Base-by-base conservation (phyloP, 805 yeast genomes). In the Priceomyces carsonii region DNA sequence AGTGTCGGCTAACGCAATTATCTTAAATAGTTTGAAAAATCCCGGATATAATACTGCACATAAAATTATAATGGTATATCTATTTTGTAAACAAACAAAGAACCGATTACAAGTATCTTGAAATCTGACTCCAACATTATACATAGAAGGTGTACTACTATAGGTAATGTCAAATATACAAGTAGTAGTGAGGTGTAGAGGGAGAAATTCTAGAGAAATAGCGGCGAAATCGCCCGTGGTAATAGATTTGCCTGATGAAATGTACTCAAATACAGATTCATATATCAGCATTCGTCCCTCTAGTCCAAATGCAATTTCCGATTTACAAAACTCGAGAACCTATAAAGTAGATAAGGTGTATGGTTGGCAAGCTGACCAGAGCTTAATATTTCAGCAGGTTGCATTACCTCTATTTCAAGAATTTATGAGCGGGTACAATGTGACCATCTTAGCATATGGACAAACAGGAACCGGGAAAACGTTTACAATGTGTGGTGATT, bases 381-480 rank as follows among this genome's bases (percentile, higher is more conserved):
- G 68, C 28, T 62, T 71, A 24, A 56, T 89, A 1, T 89, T 81
- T 47, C 77, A 80, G 15, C 75, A 75, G 17, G 82, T 82, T 13
- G 95, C 90, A 0, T 69, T 73, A 17, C 95, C 90, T 43, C 73
- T 88, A 40, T 61, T 88, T 38, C 63, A 71, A 34, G 95, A 91
- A 14, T 84, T 81, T 53, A 42, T 75, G 32, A 53, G 57, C 31
- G 82, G 82, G 10, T 69, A 58, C 44, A 87, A 86, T 53, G 87
- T 89, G 45, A 84, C 95, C 0, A 73, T 87, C 18, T 69, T 88
- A 45, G 95, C 93, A 0, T 77, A 77, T 51, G 82, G 82, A 15
- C 95, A 87, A 72, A 88, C 95, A 0, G 93, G 95, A 1, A 85
- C 95, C 0, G 95, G 95, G 17, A 88, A 87, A 50, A 87, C 96